Evolutionary conservation across 768 basidiomycete genomes (phyloP).

Genomic region (Phaeotremella fagi): DNA sequence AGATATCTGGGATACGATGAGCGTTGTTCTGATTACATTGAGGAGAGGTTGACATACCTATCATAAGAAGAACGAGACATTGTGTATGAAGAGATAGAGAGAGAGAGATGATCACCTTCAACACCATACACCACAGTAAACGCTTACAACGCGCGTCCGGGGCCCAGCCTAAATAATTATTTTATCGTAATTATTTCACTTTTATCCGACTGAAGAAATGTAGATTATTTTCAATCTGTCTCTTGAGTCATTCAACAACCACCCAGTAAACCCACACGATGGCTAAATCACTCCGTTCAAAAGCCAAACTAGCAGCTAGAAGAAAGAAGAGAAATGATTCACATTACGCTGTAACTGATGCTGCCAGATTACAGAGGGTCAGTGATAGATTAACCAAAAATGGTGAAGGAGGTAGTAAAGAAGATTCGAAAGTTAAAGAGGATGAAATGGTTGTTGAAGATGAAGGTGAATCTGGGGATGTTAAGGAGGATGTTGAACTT

Average conservation of each 20-base stretch:
- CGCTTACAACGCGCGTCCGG: neutral
- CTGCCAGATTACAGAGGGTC: conserved; percentile 34
- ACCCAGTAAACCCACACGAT: conserved; percentile 20
- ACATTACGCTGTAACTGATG: conserved; percentile 42
- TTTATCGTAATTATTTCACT: neutral
- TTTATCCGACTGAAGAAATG: neutral
- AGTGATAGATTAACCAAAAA: conserved; percentile 33
- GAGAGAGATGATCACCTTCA: neutral
- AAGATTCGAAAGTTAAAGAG: conserved; percentile 25
- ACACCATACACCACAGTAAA: too few relatives aligned
- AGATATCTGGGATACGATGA: conserved; percentile 59
- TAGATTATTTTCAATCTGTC: neutral
- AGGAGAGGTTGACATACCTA: conserved; percentile 53
- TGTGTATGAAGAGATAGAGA: conserved; percentile 28
- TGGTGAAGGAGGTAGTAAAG: conserved; percentile 37
- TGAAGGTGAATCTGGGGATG: conserved; percentile 12
- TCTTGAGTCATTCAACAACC: neutral
- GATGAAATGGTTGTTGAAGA: conserved; percentile 30
- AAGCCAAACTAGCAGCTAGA: conserved; percentile 38
- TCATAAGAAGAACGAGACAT: conserved; percentile 97
- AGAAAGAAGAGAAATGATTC: conserved; percentile 34
- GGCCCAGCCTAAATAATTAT: neutral
- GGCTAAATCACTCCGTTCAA: conserved; percentile 47
- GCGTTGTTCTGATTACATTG: conserved; percentile 32
- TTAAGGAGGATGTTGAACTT: conserved; percentile 18